Evolutionary conservation across 805 yeast species (phyloP), one percentile per base, ranked within the genome.

Genomic region (Candida germanica): DNA sequence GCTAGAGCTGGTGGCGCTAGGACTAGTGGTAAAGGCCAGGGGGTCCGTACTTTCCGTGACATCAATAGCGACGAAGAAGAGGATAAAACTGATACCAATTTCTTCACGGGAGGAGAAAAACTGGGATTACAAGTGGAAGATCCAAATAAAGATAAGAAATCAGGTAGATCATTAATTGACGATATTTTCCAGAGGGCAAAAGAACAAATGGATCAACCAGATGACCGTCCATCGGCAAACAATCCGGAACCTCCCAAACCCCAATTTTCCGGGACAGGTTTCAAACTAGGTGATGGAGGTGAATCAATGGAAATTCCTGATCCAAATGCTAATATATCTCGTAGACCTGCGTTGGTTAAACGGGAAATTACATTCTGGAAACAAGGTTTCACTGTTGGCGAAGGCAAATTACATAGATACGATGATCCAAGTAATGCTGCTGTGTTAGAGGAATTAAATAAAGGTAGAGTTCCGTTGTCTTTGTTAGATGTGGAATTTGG

Each of bases 351-450:
- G 26, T 80, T 77, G 40, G 96, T 83, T 4, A 71, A 74, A 12
- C 75, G 98, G 53, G 84, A 84, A 28, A 83, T 93, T 43, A 87
- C 95, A 0, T 91, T 93, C 58, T 93, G 98, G 98, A 83, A 80
- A 48, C 91, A 93, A 52, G 98, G 98, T 1, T 93, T 93, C 62
- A 87, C 87, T 44, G 88, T 93, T 17, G 98, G 93, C 21, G 96
- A 89, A 32, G 98, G 98, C 2, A 77, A 77, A 16, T 71, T 93
- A 38, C 82, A 75, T 57, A 71, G 93, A 40, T 93, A 88, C 57
- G 96, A 91, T 52, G 98, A 93, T 57, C 96, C 96, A 5, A 79
- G 75, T n/a, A 93, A 91, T 56, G 80, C 80, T 31, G 75, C 72
- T 29, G 83, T 86, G 46, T 68, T 93, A 50, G 73, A 79, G 45